Evolutionary conservation across 2,329 filamentous ascomycete genomes (phyloP), one percentile per base, ranked within the genome.

Genomic region (Arthrobotrys sphaeroides): DNA sequence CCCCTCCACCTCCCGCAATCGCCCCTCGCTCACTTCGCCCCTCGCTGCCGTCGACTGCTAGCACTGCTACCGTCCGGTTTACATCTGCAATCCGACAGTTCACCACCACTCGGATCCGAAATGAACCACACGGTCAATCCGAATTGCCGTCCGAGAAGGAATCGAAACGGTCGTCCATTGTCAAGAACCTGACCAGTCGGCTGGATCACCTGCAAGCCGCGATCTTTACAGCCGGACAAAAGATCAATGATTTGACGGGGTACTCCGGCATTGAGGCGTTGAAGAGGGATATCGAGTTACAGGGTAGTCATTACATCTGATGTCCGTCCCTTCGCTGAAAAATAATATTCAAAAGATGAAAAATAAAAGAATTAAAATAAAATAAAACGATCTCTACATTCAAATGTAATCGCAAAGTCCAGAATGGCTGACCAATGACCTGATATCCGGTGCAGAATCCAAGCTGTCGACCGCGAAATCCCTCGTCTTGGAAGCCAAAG

Each of bases 161-260:
- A 72, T 82, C 83, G 13, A 85, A 85, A 60, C 83, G 88, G 81
- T 89, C 87, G 78, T 82, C 87, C 55, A 78, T 87, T 42, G 87
- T 85, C 5, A 89, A 88, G 78, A 85, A 86, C 66, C 88, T 95
- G 81, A 88, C 87, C 53, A 83, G 87, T 68, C 84, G 96, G 81
- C 96, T 98, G 92, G 95, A 99, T 84, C 90, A 92, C 77, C 82
- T 97, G 18, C 93, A 98, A 81, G 88, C 90, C 31, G 93, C 94
- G 79, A 87, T 96, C 49, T 91, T 97, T 78, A 87, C 90, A 60
- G 94, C 94, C 2, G 92, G 92, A 1, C 92, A 95, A 81, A 91
- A 91, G 73, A 88, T 99, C 83, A 99, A 97, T 83, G 92, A 94
- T 80, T 88, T 97, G 64, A 99, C 95, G 1, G 95, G 95, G 78